These are phyloP conservation scores for Acacia concinna DNA, from an alignment of 331 rosid genomes.

Conservation along the genomic window DNA sequence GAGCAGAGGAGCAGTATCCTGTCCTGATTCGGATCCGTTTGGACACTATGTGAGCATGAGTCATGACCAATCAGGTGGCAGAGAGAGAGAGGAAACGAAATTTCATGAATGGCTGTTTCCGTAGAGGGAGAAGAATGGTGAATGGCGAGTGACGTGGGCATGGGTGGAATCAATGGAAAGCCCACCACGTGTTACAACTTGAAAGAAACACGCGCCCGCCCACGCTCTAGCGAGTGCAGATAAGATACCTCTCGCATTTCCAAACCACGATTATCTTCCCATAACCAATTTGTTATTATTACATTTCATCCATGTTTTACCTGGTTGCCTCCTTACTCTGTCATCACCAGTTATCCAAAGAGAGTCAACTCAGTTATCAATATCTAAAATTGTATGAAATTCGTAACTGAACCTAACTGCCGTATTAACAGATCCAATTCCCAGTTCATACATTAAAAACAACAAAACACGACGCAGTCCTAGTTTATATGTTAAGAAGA, in stretches of 20 bases:
- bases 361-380: not conserved
- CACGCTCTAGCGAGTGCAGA: not conserved
- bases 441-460: not conserved
- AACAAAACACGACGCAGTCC: not conserved
- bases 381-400: not conserved
- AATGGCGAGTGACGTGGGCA: not conserved
- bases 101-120: too few species aligned
- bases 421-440: not conserved
- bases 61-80: too few species aligned
- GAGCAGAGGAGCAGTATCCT: too few species aligned
- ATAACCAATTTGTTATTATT: not conserved
- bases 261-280: not conserved
- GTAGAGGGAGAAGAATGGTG: too few species aligned
- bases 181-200: not conserved
- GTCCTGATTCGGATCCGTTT: too few species aligned
- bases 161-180: not conserved
- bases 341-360: not conserved
- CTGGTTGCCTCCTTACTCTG: not conserved
- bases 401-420: not conserved
- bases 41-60: too few species aligned
- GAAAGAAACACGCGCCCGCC: not conserved
- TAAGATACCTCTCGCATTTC: not conserved
- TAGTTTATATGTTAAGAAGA: not conserved
- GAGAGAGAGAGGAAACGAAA: too few species aligned
- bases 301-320: not conserved